Evolutionary conservation across 805 yeast genomes (phyloP), one percentile per base, ranked within the genome.

Genomic region (Candida xyloterini): DNA sequence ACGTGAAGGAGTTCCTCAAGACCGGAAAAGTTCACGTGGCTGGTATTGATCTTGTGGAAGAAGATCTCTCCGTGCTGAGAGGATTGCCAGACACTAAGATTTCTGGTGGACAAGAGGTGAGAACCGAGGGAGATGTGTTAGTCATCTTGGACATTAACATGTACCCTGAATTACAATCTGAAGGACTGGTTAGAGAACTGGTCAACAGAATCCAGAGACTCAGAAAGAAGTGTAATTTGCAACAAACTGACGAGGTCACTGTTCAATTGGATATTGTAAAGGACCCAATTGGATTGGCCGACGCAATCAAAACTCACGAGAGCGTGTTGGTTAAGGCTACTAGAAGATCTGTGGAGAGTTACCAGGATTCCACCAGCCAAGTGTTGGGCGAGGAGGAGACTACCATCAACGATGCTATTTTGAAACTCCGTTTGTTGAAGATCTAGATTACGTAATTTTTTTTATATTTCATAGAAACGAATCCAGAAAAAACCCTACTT

Each of bases 201-300:
- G 78, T 93, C 59, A 93, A 93, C 78, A 89, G 99, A 68, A 88
- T 93, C 52, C 99, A 93, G 75, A 84, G 96, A 66, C 78, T 90
- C 61, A 84, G 99, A 70, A 93, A 93, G 83, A 89, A 90, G 76
- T 89, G 86, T 49, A 95, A 96, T 24, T 74, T 93, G 59, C 85
- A 85, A 60, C 90, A 95, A 47, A 91, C 97, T 31, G 99, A 93
- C 62, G 99, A 93, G 53, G 95, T 93, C 36, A 65, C 77, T 48
- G 96, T 93, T 44, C 89, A 91, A 66, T 86, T 86, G 66, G 68
- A 78, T 48, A 61, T 89, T 45, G 75, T 79, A 50, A 79, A 76
- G 50, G 89, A 82, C 55, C 79, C 86, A 44, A 74, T 84, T 53
- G 78, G 73, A 20, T 70, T 90, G 40, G 79, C 72, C 31, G 63